These are phyloP conservation scores for Aspergillus floridensis DNA, from an alignment of 2,329 filamentous ascomycete species.

Conservation along the genomic window DNA sequence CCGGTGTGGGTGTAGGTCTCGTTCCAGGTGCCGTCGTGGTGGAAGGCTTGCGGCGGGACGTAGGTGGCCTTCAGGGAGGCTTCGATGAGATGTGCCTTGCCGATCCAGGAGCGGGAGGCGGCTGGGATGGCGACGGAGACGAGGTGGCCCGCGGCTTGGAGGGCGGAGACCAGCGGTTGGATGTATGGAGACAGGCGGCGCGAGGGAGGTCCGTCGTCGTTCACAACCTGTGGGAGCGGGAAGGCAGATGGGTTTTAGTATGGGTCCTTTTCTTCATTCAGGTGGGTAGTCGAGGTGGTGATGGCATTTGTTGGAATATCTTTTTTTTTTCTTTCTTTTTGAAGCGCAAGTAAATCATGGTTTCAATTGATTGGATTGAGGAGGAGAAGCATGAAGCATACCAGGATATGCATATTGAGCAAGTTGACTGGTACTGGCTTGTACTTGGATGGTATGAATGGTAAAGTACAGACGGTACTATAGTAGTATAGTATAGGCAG, in stretches of 20 bases:
- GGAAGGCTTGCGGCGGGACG: conserved; percentile 62
- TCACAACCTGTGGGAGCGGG: conserved; percentile 42
- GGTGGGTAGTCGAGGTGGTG: too few relatives aligned
- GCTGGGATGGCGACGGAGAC: conserved; percentile 87
- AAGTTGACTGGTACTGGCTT: too few relatives aligned
- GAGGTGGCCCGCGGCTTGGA: conserved; percentile 69
- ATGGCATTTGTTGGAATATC: too few relatives aligned
- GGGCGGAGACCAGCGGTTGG: conserved; percentile 65
- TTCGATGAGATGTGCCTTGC: conserved; percentile 91
- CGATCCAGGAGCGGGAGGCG: conserved; percentile 89
- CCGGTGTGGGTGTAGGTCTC: conserved; percentile 41
- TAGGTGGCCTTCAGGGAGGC: conserved; percentile 76
- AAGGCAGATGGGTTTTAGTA: background rate
- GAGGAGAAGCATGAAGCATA: conserved; percentile 30
- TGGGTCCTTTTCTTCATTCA: background rate
- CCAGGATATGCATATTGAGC: conserved; percentile 46
- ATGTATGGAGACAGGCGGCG: conserved; percentile 71
- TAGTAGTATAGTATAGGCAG: background rate
- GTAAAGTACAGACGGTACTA: background rate
- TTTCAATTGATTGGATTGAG: background rate
- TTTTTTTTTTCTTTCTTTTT: too few relatives aligned
- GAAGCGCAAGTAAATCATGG: background rate
- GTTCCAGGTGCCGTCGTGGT: conserved; percentile 55
- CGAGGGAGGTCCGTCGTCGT: conserved; percentile 75
- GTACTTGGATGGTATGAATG: background rate